These are phyloP conservation scores for Amylocystis lapponica DNA, from an alignment of 768 basidiomycete species.

Conservation along the genomic window DNA sequence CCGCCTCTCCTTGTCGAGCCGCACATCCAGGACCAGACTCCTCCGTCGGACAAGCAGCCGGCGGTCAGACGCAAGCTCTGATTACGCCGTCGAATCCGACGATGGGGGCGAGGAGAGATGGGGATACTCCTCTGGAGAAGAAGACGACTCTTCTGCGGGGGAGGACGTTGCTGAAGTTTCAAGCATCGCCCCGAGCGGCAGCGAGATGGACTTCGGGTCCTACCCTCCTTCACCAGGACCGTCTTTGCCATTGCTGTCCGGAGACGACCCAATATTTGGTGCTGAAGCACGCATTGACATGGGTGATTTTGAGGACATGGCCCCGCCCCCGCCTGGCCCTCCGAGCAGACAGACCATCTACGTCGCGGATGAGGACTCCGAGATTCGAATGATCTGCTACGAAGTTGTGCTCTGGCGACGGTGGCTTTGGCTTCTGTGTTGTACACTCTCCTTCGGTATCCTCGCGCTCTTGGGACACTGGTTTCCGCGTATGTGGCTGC, in stretches of 20 bases:
- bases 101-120: slow-evolving; percentile 67
- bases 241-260: slow-evolving; percentile 60
- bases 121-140: slow-evolving; percentile 90
- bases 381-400: slow-evolving; percentile 84
- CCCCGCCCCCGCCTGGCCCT: slow-evolving; percentile 74
- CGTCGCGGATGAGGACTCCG: slow-evolving; percentile 85
- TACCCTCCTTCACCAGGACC: slow-evolving; percentile 57
- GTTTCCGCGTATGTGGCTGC: slow-evolving; percentile 90
- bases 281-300: slow-evolving; percentile 82
- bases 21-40: slow-evolving; percentile 41
- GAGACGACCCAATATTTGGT: slow-evolving; percentile 83
- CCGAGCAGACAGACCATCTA: slow-evolving; percentile 84
- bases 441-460: slow-evolving; percentile 62
- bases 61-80: slow-evolving; percentile 53
- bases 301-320: slow-evolving; percentile 56
- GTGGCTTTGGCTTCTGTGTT: slow-evolving; percentile 65
- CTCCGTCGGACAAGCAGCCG: slow-evolving; percentile 45
- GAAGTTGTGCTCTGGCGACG: slow-evolving; percentile 58
- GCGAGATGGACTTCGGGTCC: slow-evolving; percentile 69
- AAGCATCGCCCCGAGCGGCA: slow-evolving; percentile 34
- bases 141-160: slow-evolving; percentile 45
- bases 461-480: slow-evolving; percentile 85
- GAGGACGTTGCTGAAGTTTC: slow-evolving; percentile 34
- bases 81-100: slow-evolving; percentile 48
- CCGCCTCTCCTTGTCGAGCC: slow-evolving; percentile 51